Evolutionary conservation across 106 monocot genomes (phyloP).

Genomic region (Dioscorea zingiberensis): DNA sequence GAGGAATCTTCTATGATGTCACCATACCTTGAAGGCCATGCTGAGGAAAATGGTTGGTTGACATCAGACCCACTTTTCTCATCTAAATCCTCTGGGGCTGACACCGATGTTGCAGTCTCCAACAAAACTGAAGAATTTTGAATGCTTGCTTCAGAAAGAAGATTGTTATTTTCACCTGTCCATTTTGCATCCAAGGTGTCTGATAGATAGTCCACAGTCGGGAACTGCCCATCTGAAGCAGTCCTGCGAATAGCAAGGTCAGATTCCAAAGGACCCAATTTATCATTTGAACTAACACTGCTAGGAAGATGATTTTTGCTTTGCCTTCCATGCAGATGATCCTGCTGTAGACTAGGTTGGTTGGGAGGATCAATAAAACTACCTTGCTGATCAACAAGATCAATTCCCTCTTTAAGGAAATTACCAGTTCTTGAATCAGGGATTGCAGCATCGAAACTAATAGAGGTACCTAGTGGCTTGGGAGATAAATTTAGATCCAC

Average conservation of each 20-base stretch:
- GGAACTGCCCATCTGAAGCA: slow-evolving; percentile 65
- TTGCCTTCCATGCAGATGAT: slow-evolving; percentile 8
- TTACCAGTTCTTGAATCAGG: slow-evolving; percentile 23
- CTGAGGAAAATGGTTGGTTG: slow-evolving; percentile 20
- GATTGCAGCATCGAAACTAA: slow-evolving; percentile 10
- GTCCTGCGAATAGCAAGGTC: slow-evolving; percentile 30
- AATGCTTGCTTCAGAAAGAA: slow-evolving; percentile 9
- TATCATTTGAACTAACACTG: slow-evolving; percentile 15
- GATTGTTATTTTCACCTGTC: slow-evolving; percentile 51
- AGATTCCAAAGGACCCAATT: slow-evolving; percentile 35
- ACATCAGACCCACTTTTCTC: slow-evolving; percentile 18
- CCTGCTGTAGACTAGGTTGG: slow-evolving; percentile 8
- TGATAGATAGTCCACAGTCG: slow-evolving; percentile 42
- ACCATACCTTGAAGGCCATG: slow-evolving; percentile 19
- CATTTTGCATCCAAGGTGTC: slow-evolving; percentile 77
- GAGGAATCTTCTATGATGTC: slow-evolving; percentile 39
- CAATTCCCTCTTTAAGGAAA: slow-evolving; percentile 7
- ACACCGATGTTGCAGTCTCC: slow-evolving; percentile 12
- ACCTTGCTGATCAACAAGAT: slow-evolving; percentile 9
- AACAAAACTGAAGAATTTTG: slow-evolving; percentile 13
- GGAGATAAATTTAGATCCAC: slow-evolving; percentile 19
- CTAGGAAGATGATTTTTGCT: slow-evolving; percentile 21
- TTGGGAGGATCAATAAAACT: slow-evolving; percentile 8
- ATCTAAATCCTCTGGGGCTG: slow-evolving; percentile 24
- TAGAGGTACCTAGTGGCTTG: slow-evolving; percentile 16